These are phyloP conservation scores for Cryptosporidium sp. DNA, from an alignment of 169 alveolate species.

Conservation along the genomic window DNA sequence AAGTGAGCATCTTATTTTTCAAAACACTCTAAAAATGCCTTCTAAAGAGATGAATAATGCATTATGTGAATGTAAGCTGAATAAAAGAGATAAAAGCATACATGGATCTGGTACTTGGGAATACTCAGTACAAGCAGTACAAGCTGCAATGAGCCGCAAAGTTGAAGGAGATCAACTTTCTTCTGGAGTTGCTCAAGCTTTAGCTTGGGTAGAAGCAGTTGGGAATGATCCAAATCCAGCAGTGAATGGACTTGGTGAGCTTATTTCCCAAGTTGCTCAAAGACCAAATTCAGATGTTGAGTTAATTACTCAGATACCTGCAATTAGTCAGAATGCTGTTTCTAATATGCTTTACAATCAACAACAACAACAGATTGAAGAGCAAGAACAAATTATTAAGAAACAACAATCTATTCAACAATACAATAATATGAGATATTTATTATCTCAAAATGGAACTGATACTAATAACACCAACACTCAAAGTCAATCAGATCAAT, in stretches of 20 bases:
- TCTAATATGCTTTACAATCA: conserved; percentile 68
- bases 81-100: conserved; percentile 65
- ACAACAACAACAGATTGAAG: conserved; percentile 50
- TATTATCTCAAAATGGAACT: not conserved
- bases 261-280: conserved; percentile 74
- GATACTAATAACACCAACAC: not conserved
- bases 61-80: conserved; percentile 77
- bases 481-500: not conserved
- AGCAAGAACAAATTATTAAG: conserved; percentile 7
- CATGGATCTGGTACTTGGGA: conserved; percentile 77
- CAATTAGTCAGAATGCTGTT: conserved; percentile 73
- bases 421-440: conserved; percentile 21
- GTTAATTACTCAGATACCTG: conserved; percentile 70
- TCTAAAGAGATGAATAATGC: conserved; percentile 79
- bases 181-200: conserved; percentile 74
- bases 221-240: conserved; percentile 76
- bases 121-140: conserved; percentile 75
- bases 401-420: conserved; percentile 28
- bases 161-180: conserved; percentile 75
- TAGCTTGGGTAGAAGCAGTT: conserved; percentile 76
- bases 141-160: conserved; percentile 63
- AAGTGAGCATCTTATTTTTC: conserved; percentile 76
- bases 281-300: conserved; percentile 73
- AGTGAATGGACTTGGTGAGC: conserved; percentile 72
- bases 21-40: conserved; percentile 77